Conservation (phyloP, 805 yeast genomes). For the Saccharomycopsis malanga region DNA sequence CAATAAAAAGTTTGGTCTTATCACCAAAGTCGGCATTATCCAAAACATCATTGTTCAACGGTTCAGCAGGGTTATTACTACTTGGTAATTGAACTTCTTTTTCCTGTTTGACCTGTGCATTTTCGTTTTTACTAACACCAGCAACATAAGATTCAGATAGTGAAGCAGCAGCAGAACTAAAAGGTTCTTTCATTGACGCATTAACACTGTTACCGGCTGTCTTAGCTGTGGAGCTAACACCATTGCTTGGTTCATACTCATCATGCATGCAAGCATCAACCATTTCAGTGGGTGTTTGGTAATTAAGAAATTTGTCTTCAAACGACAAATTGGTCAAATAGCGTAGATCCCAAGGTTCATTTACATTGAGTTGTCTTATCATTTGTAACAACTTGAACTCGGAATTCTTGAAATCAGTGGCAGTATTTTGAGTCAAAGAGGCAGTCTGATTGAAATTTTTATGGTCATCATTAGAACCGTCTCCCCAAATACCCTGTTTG, state of each 20-base stretch:
- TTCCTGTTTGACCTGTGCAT: background rate
- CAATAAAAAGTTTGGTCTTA: background rate
- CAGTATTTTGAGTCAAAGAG: constrained; percentile 15
- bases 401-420: constrained; percentile 26
- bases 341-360: constrained; percentile 50
- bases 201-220: background rate
- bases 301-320: constrained; percentile 38
- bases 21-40: constrained; percentile 1
- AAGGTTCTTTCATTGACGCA: background rate
- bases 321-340: constrained; percentile 43
- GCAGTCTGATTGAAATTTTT: background rate
- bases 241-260: constrained; percentile 28
- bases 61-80: background rate
- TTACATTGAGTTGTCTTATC: constrained; percentile 43
- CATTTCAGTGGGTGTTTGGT: constrained; percentile 53
- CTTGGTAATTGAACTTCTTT: background rate
- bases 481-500: background rate
- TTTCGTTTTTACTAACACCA: background rate
- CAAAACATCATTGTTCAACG: background rate
- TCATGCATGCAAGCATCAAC: constrained; percentile 55
- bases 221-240: background rate
- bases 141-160: background rate
- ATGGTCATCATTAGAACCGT: background rate
- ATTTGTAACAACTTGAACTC: constrained; percentile 36
- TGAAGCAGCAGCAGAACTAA: no score